phyloP scores from a whole-genome alignment of 2,329 filamentous ascomycete species.

The Torrubiellomyces zombiae region DNA sequence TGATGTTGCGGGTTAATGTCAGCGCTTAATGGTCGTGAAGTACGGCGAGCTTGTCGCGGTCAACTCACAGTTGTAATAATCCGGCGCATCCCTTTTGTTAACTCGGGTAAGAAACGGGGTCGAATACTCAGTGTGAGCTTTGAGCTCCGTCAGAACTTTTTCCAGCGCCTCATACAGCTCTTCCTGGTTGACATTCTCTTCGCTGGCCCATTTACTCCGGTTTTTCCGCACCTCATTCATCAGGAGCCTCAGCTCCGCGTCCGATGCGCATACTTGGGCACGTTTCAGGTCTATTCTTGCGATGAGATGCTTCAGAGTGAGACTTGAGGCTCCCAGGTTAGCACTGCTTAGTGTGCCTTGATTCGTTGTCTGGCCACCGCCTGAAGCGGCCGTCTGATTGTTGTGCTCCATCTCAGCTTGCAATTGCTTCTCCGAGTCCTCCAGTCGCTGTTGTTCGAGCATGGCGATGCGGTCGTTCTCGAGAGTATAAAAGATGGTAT shows the following conservation, averaged over 20 bases:
- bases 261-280: conserved; percentile 75
- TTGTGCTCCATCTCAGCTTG: conserved; percentile 83
- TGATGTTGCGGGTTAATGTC: conserved; percentile 17
- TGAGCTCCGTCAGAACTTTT: conserved; percentile 91
- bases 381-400: conserved; percentile 28
- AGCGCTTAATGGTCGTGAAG: conserved; percentile 5
- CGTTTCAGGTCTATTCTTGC: conserved; percentile 88
- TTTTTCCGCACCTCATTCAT: conserved; percentile 98
- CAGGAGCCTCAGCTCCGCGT: conserved; percentile 76
- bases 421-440: conserved; percentile 90
- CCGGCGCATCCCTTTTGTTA: conserved; percentile 91
- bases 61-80: conserved; percentile 74
- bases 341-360: conserved; percentile 85
- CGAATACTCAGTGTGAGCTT: conserved; percentile 93
- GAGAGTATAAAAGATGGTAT: conserved; percentile 85
- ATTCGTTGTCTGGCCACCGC: conserved; percentile 38
- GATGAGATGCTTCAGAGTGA: conserved; percentile 94
- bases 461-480: conserved; percentile 93
- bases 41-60: conserved; percentile 1
- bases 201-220: conserved; percentile 95
- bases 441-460: conserved; percentile 91
- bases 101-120: conserved; percentile 89
- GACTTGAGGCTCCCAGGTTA: conserved; percentile 86
- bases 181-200: conserved; percentile 93
- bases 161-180: conserved; percentile 94